Evolutionary conservation across 371 early-diverging fungal genomes (phyloP), one percentile per base, ranked within the genome.

Genomic region (Mortierella sp.): DNA sequence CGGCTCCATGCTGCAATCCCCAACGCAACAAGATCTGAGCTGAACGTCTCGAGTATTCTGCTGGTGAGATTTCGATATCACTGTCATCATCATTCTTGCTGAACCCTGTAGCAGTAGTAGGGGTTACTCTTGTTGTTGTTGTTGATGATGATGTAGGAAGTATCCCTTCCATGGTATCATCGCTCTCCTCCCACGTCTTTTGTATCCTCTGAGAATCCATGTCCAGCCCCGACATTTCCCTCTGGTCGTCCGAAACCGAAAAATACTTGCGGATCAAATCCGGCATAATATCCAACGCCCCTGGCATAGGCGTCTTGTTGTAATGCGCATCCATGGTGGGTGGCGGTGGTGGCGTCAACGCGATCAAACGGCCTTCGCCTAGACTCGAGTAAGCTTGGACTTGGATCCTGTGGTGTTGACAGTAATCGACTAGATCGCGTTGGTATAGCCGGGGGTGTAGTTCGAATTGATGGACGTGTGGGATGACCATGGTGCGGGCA

Each of bases 331-430:
- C 47, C 54, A 54, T 58, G 2, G 40, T 28, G 0, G 43, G 41
- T 10, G 67, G 65, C 1, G 49, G 60, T 12, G 57, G 54, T 8
- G 82, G 85, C 9, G 82, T 76, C 14, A 93, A 63, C 0, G 63
- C 53, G 27, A 73, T 43, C 24, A 94, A 73, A 3, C 71, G 68
- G 0, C 94, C 93, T 79, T 95, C 95, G 0, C 98, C 99, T 4
- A 98, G 82, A 62, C 92, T 91, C 3, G 95, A 94, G 72, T 98
- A 99, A 0, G 95, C 97, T 60, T 95, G 91, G 6, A 95, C 82
- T 19, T 71, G 74, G 46, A 95, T 91, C 5, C 72, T 63, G 57
- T 90, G 78, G 10, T 68, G 37, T 1, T 79, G 45, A 71, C 91
- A 90, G 57, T 80, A 85, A 2, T 83, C 73, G 40, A 87, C 51